Evolutionary conservation across 495 filamentous ascomycete species (phyloP), one percentile per base, ranked within the genome.

Genomic region (Jackrogersella multiformis): DNA sequence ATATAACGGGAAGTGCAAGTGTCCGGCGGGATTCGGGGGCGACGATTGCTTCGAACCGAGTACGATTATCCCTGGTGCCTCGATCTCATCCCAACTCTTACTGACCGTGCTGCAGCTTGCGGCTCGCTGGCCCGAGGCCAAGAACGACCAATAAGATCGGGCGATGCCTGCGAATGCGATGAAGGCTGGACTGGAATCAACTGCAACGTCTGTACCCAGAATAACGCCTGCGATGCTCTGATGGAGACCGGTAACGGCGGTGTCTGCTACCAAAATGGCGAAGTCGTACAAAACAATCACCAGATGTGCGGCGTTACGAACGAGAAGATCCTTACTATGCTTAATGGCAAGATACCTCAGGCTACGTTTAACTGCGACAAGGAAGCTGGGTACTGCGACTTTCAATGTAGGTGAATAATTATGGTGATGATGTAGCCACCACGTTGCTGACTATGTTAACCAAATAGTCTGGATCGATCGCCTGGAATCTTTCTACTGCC

Each of bases 241-340:
- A 95, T 94, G 86, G 92, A 93, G 2, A 83, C 85, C 3, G 85
- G 85, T 1, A 82, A 90, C 38, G 92, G 87, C 39, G 94, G 92
- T 26, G 91, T 96, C 20, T 99, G 95, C 80, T 97, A 97, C 70
- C 90, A 90, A 66, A 88, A 94, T 66, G 94, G 93, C 36, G 86
- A 96, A 62, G 90, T 95, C 4, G 88, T 97, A 26, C 92, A 96
- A 69, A 87, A 97, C 75, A 99, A 98, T 76, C 93, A 91, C 76
- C 96, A 98, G 81, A 94, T 97, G 86, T 99, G 95, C 76, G 92
- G 96, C 81, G 94, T 99, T 66, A 98, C 94, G 42, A 99, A 98
- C 80, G 76, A 73, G 64, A 95, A 96, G 79, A 99, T 99, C 73
- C 77, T 95, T 26, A 88, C 94, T 55, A 87, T 94, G 78, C 82